A percentile compares a stretch with the other conserved stretches of the same genome.
phyloP scores from a whole-genome alignment of 176 grass and related monocot species.

The Oryza glumipatula region DNA sequence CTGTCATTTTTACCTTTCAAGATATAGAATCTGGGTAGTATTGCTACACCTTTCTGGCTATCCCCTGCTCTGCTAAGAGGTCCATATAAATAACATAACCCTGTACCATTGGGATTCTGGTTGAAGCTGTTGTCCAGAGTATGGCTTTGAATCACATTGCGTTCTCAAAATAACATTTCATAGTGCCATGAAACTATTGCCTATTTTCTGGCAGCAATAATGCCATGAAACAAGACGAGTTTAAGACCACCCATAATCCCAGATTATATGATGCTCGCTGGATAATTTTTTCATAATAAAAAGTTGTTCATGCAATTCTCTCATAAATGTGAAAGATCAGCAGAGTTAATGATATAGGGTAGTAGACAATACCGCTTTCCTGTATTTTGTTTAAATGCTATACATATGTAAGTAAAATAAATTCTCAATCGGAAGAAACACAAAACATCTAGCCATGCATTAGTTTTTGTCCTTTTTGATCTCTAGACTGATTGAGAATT shows the following conservation, averaged over 20 bases:
- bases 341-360: neutral
- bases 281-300: neutral
- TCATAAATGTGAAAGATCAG: neutral
- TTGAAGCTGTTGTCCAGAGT: neutral
- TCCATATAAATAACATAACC: neutral
- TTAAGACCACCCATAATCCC: too few species aligned
- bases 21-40: neutral
- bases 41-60: neutral
- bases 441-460: neutral
- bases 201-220: neutral
- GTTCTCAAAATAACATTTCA: neutral
- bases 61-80: neutral
- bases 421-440: neutral
- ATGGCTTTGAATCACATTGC: neutral
- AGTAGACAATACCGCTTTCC: neutral
- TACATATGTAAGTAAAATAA: neutral
- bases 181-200: neutral
- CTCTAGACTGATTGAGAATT: neutral
- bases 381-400: neutral
- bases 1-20: neutral
- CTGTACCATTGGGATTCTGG: slow-evolving; percentile 2
- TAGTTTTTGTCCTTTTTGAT: neutral
- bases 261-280: neutral
- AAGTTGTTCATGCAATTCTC: neutral
- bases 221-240: too few species aligned